Conservation (phyloP, 2,329 filamentous ascomycete species). For the Huntiella abstrusa region DNA sequence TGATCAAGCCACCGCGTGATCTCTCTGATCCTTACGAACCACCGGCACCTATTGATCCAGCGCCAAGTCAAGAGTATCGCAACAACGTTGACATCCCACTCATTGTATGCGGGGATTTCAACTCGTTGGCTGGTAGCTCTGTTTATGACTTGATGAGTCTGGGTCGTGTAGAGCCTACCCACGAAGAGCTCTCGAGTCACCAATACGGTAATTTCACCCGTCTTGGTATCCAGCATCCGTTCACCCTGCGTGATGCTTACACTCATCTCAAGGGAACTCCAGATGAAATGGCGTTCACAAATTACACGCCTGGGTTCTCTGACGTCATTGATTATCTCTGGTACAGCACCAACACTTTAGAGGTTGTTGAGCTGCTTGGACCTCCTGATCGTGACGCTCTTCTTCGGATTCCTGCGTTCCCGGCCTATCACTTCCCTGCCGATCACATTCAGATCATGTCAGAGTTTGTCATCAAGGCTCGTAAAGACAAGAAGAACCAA, state of each 20-base stretch:
- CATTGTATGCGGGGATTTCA: slow-evolving; percentile 88
- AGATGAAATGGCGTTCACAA: slow-evolving; percentile 79
- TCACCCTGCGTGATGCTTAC: slow-evolving; percentile 84
- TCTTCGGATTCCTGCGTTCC: slow-evolving; percentile 74
- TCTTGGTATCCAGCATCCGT: slow-evolving; percentile 84
- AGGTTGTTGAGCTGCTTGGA: slow-evolving; percentile 67
- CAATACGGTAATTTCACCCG: slow-evolving; percentile 88
- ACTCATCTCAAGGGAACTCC: slow-evolving; percentile 61
- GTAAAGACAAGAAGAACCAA: slow-evolving; percentile 59
- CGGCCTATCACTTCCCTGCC: slow-evolving; percentile 84
- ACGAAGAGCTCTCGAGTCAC: slow-evolving; percentile 59
- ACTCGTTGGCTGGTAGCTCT: slow-evolving; percentile 70
- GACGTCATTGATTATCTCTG: slow-evolving; percentile 94
- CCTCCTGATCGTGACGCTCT: slow-evolving; percentile 75
- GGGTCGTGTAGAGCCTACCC: slow-evolving; percentile 58
- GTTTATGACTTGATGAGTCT: slow-evolving; percentile 79
- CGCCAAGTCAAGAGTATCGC: slow-evolving; percentile 70
- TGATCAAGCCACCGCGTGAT: slow-evolving; percentile 26
- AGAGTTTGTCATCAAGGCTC: slow-evolving; percentile 73
- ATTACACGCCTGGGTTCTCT: slow-evolving; percentile 86
- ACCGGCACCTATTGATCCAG: slow-evolving; percentile 43
- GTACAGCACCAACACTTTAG: slow-evolving; percentile 82
- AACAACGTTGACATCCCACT: slow-evolving; percentile 77
- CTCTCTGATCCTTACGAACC: slow-evolving; percentile 23
- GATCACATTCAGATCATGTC: slow-evolving; percentile 82